Conservation (phyloP, 1,284 basidiomycete species). For the Sanghuangporus weigelae region DNA sequence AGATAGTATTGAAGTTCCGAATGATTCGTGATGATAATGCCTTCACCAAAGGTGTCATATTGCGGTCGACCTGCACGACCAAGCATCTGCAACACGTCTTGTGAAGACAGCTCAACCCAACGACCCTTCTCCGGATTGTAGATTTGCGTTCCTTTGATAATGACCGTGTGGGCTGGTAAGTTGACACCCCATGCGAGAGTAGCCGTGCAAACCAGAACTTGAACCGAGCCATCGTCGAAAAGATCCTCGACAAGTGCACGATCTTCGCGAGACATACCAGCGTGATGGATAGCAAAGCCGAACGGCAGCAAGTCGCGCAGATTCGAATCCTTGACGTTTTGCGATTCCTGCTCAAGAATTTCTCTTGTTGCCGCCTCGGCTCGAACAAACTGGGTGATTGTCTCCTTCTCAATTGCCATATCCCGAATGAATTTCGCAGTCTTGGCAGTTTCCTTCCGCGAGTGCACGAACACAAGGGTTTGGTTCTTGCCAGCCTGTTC, state of each 20-base stretch:
- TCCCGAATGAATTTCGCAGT: slow-evolving; percentile 95
- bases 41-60: slow-evolving; percentile 96
- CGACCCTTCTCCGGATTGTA: slow-evolving; percentile 99
- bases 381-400: slow-evolving; percentile 91
- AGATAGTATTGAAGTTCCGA: slow-evolving; percentile 96
- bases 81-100: slow-evolving; percentile 98
- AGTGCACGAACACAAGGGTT: slow-evolving; percentile 95
- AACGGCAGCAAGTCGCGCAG: slow-evolving; percentile 91
- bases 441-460: slow-evolving; percentile 97
- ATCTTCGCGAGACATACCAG: slow-evolving; percentile 97
- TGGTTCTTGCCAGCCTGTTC: slow-evolving; percentile 91
- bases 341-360: slow-evolving; percentile 81
- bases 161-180: slow-evolving; percentile 94
- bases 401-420: slow-evolving; percentile 94
- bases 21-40: slow-evolving; percentile 98
- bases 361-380: slow-evolving; percentile 87
- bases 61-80: slow-evolving; percentile 97
- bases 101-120: slow-evolving; percentile 94
- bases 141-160: slow-evolving; percentile 99
- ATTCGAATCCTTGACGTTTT: slow-evolving; percentile 80
- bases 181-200: slow-evolving; percentile 99
- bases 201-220: slow-evolving; percentile 95
- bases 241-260: slow-evolving; percentile 92
- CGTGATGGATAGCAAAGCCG: slow-evolving; percentile 97
- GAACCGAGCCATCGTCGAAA: slow-evolving; percentile 89